Conservation (phyloP, 129 eudicot species). For the Helichrysum umbraculigerum region DNA sequence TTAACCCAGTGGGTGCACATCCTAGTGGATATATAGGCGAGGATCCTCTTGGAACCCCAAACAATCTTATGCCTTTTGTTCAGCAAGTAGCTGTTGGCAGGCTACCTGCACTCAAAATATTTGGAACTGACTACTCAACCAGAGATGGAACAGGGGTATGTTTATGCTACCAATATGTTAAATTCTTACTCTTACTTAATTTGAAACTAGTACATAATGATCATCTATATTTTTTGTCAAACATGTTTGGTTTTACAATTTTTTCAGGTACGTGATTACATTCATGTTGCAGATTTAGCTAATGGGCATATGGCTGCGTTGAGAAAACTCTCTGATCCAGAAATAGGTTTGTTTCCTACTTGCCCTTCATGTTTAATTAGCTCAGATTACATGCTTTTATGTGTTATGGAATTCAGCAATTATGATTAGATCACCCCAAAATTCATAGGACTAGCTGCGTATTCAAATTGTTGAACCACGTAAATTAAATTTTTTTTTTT, state of each 20-base stretch:
- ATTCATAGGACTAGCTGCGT: background rate
- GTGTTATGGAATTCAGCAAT: background rate
- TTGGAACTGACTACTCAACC: conserved; percentile 79
- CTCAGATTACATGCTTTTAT: too few species aligned
- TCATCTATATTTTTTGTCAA: background rate
- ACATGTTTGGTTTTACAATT: background rate
- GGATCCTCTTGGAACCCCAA: conserved; percentile 92
- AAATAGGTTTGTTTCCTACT: conserved; percentile 51
- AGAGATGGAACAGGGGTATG: conserved; percentile 97
- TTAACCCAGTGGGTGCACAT: conserved; percentile 98
- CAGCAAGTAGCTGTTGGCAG: conserved; percentile 99
- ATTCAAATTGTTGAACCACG: background rate
- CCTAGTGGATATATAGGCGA: conserved; percentile 98
- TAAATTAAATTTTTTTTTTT: too few species aligned
- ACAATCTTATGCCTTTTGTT: conserved; percentile 97
- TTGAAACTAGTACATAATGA: background rate
- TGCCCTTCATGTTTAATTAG: background rate
- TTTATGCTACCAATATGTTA: background rate
- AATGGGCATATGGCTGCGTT: conserved; percentile 94
- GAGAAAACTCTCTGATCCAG: conserved; percentile 65
- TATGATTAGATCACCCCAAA: background rate
- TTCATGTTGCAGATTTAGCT: conserved; percentile 93
- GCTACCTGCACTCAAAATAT: conserved; percentile 69
- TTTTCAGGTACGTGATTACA: conserved; percentile 86
- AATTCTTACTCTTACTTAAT: background rate